Base-by-base conservation (phyloP, 495 filamentous ascomycete species). In the Lepidopterella palustris region DNA sequence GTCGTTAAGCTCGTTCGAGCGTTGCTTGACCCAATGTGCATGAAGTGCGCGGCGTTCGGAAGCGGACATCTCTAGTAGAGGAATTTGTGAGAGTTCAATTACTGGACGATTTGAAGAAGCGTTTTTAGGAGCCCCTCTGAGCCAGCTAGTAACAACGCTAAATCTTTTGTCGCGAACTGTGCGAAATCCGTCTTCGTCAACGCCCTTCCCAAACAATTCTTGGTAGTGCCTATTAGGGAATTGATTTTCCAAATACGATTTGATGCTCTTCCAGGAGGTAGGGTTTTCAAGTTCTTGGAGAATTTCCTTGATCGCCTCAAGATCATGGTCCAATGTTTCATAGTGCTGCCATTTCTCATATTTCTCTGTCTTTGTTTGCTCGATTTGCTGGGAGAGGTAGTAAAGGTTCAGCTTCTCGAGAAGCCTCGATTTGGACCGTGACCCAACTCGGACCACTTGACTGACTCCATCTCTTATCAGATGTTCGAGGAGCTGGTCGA, bases 401-500 rank as follows among this genome's bases (percentile, higher is more conserved):
- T 50, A 49, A 0, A 66, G 55, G 21, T 58, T 66, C 15, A 66
- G 42, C 13, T 49, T 26, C 21, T 75, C 69, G 1, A 85, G 69
- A n/a, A 71, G 59, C 27, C 85, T 79, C 0, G 83, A 84, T 66
- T 87, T 86, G 3, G 82, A 86, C 35, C 76, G 78, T 13, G 77
- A 80, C 0, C 87, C 87, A 11, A 92, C 80, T n/a, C 87, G 83
- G 49, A 92, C 79, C 28, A 92, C 74, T 50, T 85, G 79, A 13
- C 1, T 31, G 35, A 86, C 72, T 0, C 75, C 73, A 45, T 77
- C 77, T 20, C 80, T 70, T 11, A 82, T 61, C 0, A 89, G 71
- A 61, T 86, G 80, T 57, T 89, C 82, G 1, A 90, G 69, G 2
- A 89, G 72, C 61, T 90, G 87, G 66, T 91, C 88, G 0, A 90